phyloP scores from a whole-genome alignment of 139 green algal genomes.

The Chlamydomonas sphaeroides region DNA sequence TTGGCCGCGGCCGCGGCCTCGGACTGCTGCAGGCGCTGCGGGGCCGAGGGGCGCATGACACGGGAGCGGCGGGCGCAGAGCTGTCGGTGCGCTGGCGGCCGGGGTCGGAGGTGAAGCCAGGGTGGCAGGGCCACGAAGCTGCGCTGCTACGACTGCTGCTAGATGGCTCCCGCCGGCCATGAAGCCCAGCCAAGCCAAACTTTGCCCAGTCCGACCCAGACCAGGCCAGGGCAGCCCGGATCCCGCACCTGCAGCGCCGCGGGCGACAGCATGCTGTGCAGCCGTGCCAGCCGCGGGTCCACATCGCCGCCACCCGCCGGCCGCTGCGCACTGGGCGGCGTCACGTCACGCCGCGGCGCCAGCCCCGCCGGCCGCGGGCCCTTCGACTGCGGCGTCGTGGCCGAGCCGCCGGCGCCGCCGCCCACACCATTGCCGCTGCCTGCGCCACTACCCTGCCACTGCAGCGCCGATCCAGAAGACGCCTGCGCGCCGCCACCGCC shows the following conservation, averaged over 20 bases:
- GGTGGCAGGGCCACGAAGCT: no score
- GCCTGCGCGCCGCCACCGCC: no score
- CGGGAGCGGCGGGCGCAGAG: no score
- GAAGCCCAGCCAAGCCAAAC: no score
- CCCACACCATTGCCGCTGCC: neutral
- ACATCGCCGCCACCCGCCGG: neutral
- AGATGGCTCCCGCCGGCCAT: no score
- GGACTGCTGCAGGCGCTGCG: conserved; percentile 2
- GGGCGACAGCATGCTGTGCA: conserved; percentile 30
- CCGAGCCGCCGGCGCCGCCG: neutral
- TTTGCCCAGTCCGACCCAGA: neutral
- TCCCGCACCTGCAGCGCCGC: conserved; percentile 28
- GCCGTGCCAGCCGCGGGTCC: conserved; percentile 4
- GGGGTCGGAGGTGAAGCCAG: no score
- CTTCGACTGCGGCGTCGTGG: conserved; percentile 15
- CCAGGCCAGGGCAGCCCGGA: no score
- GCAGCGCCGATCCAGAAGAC: no score
- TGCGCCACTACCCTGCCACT: no score
- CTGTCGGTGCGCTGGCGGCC: no score
- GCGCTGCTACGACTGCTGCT: no score
- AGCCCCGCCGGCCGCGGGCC: neutral
- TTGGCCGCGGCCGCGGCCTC: conserved; percentile 20
- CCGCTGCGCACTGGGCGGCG: conserved; percentile 12
- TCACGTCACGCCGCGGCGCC: neutral
- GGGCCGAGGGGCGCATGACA: no score